These are phyloP conservation scores for Rhizopogon sp. DNA, from an alignment of 768 basidiomycete species.

Conservation along the genomic window DNA sequence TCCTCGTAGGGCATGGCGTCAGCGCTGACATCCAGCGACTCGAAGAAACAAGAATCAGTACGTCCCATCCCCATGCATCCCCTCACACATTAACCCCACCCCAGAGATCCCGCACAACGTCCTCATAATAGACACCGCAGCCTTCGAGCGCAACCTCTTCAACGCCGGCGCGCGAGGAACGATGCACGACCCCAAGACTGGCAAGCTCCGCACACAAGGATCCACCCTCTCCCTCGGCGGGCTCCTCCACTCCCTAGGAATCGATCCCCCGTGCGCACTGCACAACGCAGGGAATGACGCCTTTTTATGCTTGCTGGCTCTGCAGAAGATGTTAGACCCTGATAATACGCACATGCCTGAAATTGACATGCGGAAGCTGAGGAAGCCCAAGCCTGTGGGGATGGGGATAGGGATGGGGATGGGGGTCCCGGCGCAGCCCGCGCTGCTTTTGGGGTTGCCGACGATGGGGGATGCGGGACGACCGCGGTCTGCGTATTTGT, in stretches of 20 bases:
- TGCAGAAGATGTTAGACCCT: slow-evolving; percentile 68
- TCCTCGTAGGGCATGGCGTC: slow-evolving; percentile 63
- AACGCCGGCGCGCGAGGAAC: slow-evolving; percentile 47
- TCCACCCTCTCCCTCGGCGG: slow-evolving; percentile 59
- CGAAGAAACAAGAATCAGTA: slow-evolving; percentile 80
- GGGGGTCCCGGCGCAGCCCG: slow-evolving; percentile 5
- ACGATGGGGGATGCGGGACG: background rate
- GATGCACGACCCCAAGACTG: slow-evolving; percentile 59
- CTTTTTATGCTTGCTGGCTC: slow-evolving; percentile 58
- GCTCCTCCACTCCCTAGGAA: slow-evolving; percentile 55
- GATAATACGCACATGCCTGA: slow-evolving; percentile 28
- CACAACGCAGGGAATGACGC: slow-evolving; percentile 84
- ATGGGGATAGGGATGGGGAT: slow-evolving; percentile 2
- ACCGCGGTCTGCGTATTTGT: slow-evolving; percentile 3
- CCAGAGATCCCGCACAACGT: slow-evolving; percentile 72
- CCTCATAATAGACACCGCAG: slow-evolving; percentile 59
- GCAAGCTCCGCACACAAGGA: slow-evolving; percentile 44
- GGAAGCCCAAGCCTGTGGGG: slow-evolving; percentile 9
- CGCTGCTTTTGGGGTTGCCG: background rate
- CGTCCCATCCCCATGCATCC: slow-evolving; percentile 18
- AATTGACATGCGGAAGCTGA: background rate
- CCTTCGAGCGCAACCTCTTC: slow-evolving; percentile 62
- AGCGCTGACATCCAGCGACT: slow-evolving; percentile 53
- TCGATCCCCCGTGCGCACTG: slow-evolving; percentile 33
- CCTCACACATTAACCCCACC: background rate